Base-by-base conservation (phyloP, 176 grass and related monocot species). In the Oryza glumipatula region DNA sequence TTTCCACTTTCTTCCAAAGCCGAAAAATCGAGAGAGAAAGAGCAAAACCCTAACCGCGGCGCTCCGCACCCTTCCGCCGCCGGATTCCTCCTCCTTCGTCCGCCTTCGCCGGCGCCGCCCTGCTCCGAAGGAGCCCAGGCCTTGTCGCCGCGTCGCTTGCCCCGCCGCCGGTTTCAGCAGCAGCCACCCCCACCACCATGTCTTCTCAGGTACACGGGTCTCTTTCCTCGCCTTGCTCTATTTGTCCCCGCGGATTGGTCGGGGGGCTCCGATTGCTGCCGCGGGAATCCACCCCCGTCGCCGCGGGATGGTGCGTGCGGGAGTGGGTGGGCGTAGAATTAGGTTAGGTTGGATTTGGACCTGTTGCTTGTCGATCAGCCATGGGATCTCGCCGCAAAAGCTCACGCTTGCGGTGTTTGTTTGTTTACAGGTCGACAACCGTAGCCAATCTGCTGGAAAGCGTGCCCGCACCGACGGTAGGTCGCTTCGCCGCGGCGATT, bases 381-480 rank as follows among this genome's bases (percentile, higher is more conserved):
- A 19, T 24, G 65, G 65, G 65, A 71, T 71, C 73, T 41, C 38
- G 17, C 15, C 49, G 13, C 65, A 16, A 12, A 81, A 33, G 17
- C 80, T 83, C 21, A 76, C 63, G 1, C 36, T 48, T 5, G 43
- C 43, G 17, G 43, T 24, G 70, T 4, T 52, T 84, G 14, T 5
- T 12, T 17, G 88, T 69, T 86, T 80, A 46, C 56, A 97, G 94
- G 85, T 92, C 15, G 92, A 94, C 47, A 94, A 73, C 73, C 91
- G 94, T 26, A 92, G 76, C 67, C 88, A 90, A 5, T 88, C 89
- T 35, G 94, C 94, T 3, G 94, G 94, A 46, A 97, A 97, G 87
- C 89, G 94, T 19, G 94, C 94, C 17, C 92, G 94, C 41, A 97
- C 94, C 6, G 94, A 97, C 72, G 94, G 94, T 97, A 90, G 74